Conservation (phyloP, 2,329 filamentous ascomycete species). For the Fusarium sp. region DNA sequence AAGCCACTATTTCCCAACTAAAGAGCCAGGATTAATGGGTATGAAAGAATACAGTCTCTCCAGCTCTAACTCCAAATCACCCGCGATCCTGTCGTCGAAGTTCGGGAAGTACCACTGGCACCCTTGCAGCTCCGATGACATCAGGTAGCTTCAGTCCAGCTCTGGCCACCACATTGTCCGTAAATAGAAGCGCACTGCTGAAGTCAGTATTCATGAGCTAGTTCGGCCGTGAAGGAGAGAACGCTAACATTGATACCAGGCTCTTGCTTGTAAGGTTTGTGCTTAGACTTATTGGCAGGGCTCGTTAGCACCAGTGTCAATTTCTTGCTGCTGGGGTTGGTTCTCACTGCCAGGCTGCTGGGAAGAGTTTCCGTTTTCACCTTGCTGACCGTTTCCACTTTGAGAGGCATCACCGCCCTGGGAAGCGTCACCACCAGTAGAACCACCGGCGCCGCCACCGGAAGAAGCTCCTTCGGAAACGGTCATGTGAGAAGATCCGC, state of each 20-base stretch:
- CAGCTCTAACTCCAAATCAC: neutral
- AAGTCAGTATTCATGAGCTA: neutral
- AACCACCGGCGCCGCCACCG: neutral
- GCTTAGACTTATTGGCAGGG: slow-evolving; percentile 16
- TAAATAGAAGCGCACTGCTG: slow-evolving; percentile 32
- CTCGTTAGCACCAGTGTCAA: slow-evolving; percentile 1
- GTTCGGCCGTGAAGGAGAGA: neutral
- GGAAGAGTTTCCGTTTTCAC: slow-evolving; percentile 4
- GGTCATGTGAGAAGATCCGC: slow-evolving; percentile 58
- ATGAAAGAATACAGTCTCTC: slow-evolving; percentile 25
- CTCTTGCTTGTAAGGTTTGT: neutral
- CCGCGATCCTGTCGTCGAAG: neutral
- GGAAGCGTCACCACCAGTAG: neutral
- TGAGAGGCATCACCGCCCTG: neutral
- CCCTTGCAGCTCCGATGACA: slow-evolving; percentile 36
- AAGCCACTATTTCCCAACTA: neutral
- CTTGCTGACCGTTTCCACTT: neutral
- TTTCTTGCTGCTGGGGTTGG: slow-evolving; percentile 10
- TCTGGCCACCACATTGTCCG: slow-evolving; percentile 37
- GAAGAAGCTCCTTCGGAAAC: slow-evolving; percentile 43
- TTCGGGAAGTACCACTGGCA: slow-evolving; percentile 42
- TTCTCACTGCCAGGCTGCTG: neutral
- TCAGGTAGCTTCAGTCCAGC: slow-evolving; percentile 39
- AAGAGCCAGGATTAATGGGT: slow-evolving; percentile 35
- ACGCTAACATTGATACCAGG: slow-evolving; percentile 9